Conservation (phyloP, 2,329 filamentous ascomycete genomes). For the Xenoacremonium recifei region DNA sequence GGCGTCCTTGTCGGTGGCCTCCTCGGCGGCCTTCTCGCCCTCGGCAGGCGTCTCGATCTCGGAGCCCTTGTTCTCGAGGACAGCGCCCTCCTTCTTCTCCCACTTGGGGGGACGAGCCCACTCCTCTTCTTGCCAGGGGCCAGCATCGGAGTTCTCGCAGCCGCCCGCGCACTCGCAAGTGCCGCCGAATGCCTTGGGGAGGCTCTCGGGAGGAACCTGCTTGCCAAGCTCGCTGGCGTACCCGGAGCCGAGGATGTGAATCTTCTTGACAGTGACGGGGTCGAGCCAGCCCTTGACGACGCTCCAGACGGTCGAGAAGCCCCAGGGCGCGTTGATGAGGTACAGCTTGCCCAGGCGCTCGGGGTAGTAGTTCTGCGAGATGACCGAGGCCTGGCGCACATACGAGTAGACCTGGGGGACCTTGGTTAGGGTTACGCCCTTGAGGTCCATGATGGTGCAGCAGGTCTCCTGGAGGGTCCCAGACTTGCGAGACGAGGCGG, state of each 20-base stretch:
- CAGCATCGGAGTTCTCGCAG: constrained; percentile 83
- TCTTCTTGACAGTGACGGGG: constrained; percentile 95
- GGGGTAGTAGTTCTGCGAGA: constrained; percentile 99
- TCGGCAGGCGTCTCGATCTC: constrained; percentile 32
- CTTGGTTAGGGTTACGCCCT: constrained; percentile 84
- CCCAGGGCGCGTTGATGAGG: constrained; percentile 97
- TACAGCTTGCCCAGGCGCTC: constrained; percentile 95
- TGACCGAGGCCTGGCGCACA: constrained; percentile 77
- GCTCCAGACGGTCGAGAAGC: constrained; percentile 82
- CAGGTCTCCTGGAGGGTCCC: constrained; percentile 92
- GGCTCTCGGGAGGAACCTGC: constrained; percentile 86
- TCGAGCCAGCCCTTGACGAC: constrained; percentile 93
- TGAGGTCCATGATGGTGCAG: constrained; percentile 98
- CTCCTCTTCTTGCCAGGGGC: constrained; percentile 79
- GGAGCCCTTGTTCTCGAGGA: constrained; percentile 41
- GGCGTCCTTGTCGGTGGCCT: constrained; percentile 30
- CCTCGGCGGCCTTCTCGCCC: constrained; percentile 27
- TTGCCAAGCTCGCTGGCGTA: constrained; percentile 83
- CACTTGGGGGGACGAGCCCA: constrained; percentile 67
- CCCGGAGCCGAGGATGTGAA: constrained; percentile 77
- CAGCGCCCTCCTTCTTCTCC: constrained; percentile 47
- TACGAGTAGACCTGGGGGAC: constrained; percentile 85
- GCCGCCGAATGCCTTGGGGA: constrained; percentile 84
- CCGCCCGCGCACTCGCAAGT: constrained; percentile 78
- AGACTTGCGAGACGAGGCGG: constrained; percentile 90